These are phyloP conservation scores for Ceratonia siliqua DNA, from an alignment of 306 rosid genomes.

Conservation along the genomic window DNA sequence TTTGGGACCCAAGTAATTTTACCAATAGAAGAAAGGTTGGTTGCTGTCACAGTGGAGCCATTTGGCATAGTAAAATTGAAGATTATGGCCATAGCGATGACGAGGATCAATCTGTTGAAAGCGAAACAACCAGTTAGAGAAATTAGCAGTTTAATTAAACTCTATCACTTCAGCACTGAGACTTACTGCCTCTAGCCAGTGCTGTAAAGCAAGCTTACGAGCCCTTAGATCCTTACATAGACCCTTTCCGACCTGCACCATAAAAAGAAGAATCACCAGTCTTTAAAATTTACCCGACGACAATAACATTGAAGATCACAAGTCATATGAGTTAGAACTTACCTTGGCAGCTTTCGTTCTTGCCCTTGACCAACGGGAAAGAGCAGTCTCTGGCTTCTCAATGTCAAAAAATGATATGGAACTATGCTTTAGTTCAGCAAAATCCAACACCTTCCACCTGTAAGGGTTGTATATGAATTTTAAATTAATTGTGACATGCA, in stretches of 20 bases:
- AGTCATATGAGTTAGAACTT: background rate
- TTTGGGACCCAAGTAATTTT: constrained; percentile 14
- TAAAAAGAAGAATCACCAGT: background rate
- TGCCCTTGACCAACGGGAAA: constrained; percentile 87
- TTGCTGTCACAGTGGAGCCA: constrained; percentile 81
- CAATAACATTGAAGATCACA: background rate
- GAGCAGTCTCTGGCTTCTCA: constrained; percentile 73
- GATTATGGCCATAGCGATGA: constrained; percentile 95
- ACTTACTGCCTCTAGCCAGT: constrained; percentile 98
- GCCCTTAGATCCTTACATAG: constrained; percentile 82
- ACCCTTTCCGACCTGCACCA: constrained; percentile 84
- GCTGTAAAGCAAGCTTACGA: constrained; percentile 84
- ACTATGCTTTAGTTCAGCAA: constrained; percentile 74
- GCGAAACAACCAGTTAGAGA: constrained; percentile 9
- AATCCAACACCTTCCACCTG: constrained; percentile 94
- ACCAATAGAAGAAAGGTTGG: constrained; percentile 95
- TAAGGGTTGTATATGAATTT: constrained; percentile 5
- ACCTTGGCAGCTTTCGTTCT: constrained; percentile 86
- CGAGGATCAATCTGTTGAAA: constrained; percentile 79
- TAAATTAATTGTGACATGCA: background rate
- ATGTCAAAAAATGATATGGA: constrained; percentile 86
- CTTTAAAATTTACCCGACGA: constrained; percentile 17
- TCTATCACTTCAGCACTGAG: background rate
- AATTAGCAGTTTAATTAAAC: background rate
- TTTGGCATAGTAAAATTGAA: constrained; percentile 76